Evolutionary conservation across 179 eudicot species (phyloP).

Genomic region (Heliamphora ciliata): DNA sequence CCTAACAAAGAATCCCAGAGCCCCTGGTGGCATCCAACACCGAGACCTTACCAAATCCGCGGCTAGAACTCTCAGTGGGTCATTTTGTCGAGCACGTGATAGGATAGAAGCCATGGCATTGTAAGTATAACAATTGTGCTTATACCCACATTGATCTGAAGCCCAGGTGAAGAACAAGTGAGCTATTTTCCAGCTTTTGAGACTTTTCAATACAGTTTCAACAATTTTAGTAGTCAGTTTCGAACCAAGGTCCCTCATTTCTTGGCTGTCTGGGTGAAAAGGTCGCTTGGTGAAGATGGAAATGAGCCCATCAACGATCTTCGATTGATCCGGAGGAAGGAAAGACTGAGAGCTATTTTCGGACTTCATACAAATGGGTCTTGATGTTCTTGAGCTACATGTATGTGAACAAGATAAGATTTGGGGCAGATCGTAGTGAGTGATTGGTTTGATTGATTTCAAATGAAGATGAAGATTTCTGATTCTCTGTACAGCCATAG

Average conservation of each 20-base stretch:
- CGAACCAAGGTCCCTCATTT: conserved; percentile 34
- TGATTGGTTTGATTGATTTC: not conserved
- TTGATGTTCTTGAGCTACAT: not conserved
- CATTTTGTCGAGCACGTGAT: conserved; percentile 73
- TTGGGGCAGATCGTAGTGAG: not conserved
- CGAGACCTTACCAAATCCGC: conserved; percentile 27
- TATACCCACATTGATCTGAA: conserved; percentile 41
- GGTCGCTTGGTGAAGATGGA: conserved; percentile 30
- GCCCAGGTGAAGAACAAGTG: conserved; percentile 64
- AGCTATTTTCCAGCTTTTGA: conserved; percentile 54
- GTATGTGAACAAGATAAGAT: not conserved
- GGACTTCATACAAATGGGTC: conserved; percentile 23
- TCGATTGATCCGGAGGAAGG: conserved; percentile 19
- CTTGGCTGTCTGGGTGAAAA: conserved; percentile 18
- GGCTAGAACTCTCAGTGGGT: conserved; percentile 39
- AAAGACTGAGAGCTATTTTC: conserved; percentile 2
- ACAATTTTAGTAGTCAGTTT: conserved; percentile 48
- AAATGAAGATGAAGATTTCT: conserved; percentile 1
- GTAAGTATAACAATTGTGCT: conserved; percentile 53
- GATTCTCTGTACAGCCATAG: not conserved
- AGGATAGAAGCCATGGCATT: conserved; percentile 72
- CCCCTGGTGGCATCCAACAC: conserved; percentile 55
- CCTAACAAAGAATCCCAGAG: conserved; percentile 68
- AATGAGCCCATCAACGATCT: conserved; percentile 17
- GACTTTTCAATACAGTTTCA: conserved; percentile 41